Evolutionary conservation across 495 filamentous ascomycete species (phyloP).

Genomic region (Cryomyces minteri): DNA sequence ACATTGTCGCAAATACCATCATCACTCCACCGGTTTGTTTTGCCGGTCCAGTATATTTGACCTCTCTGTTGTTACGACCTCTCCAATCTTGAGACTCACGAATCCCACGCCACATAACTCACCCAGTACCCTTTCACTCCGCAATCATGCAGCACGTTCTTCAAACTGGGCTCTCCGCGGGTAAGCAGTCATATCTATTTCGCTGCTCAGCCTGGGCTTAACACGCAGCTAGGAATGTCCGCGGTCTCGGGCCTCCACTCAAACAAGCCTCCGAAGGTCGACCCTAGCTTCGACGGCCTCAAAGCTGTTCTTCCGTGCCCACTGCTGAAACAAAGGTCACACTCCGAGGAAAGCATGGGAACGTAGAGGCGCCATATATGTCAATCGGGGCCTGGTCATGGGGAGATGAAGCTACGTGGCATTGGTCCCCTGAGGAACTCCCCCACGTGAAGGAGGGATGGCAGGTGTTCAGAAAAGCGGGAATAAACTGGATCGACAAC

Average conservation of each 20-base stretch:
- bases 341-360: constrained; percentile 6
- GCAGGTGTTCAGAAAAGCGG: constrained; percentile 12
- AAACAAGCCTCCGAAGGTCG: constrained; percentile 12
- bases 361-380: not conserved
- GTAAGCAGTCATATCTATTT: not conserved
- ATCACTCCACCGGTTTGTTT: too few species aligned
- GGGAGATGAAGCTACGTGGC: constrained; percentile 25
- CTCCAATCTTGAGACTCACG: too few species aligned
- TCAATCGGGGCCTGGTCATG: constrained; percentile 24
- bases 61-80: not conserved
- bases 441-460: constrained; percentile 20
- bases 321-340: constrained; percentile 1
- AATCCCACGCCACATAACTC: too few species aligned
- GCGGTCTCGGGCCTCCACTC: constrained; percentile 18
- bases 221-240: constrained; percentile 9
- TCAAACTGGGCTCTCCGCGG: constrained; percentile 20
- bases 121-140: not conserved
- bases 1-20: too few species aligned
- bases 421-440: constrained; percentile 16
- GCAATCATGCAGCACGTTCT: constrained; percentile 17
- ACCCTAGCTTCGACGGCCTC: constrained; percentile 6
- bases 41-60: too few species aligned
- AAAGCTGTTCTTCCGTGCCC: constrained; percentile 7
- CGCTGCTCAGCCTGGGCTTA: too few species aligned
- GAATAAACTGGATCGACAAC: constrained; percentile 24